Evolutionary conservation across 306 rosid genomes (phyloP), one percentile per base, ranked within the genome.

Genomic region (Hippophae tibetana): DNA sequence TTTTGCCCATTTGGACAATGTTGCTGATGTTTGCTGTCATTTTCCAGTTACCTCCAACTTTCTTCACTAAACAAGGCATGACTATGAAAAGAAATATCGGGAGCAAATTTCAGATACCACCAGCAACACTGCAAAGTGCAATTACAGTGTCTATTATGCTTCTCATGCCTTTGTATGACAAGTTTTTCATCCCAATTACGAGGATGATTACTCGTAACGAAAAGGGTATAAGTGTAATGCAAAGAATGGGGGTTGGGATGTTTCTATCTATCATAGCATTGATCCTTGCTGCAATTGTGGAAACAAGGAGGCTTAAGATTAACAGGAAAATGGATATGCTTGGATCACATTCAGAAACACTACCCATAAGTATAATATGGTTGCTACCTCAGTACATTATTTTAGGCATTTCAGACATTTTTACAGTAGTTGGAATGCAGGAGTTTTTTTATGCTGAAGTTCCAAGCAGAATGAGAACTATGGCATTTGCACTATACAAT

Each of bases 11-110:
- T 43, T 92, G 96, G 99, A 76, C 89, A 61, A 78, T 84, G 88
- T 93, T 92, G 59, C 84, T 92, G 3, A 83, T 86, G 95, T 88
- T 88, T 59, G 99, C 99, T 27, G 95, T 92, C 50, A 88, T 92
- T 41, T 92, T 88, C 56, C 96, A 88, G n/a, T 89, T 81, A 47
- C 96, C 99, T 7, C 78, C 88, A 1, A 88, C 99, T 6, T 92
- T 92, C 56, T 92, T 85, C 73, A 92, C 99, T 23, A 92, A 92
- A 47, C 78, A 73, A 57, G 78, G 73, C 18, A 62, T 57, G 13
- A 73, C 78, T 4, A 62, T 73, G 80, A 74, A 79, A 43, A 76
- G 76, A 51, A 60, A 66, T 60, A 25, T 82, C 47, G 45, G 66
- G 8, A 57, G 72, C 0, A 73, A 79, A 40, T 50, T 76, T 57